Percentiles rank a stretch among this genome's conserved stretches.
Evolutionary conservation across 2,329 filamentous ascomycete species (phyloP).

Genomic region (Apiospora kogelbergensis): DNA sequence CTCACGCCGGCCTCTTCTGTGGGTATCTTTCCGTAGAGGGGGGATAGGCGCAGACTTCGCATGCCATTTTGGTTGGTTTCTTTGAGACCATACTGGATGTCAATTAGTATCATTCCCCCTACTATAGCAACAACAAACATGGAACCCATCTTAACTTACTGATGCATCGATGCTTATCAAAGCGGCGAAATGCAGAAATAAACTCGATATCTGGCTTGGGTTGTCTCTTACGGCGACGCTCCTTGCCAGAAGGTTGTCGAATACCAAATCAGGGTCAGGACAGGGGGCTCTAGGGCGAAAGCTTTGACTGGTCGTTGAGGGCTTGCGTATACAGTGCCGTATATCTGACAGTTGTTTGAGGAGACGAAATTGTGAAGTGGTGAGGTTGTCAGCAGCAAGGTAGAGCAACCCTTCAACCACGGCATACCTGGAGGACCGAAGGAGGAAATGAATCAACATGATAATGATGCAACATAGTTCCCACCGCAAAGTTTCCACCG

Average conservation of each 20-base stretch:
- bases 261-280: background rate
- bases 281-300: too few relatives aligned
- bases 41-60: slow-evolving; percentile 55
- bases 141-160: background rate
- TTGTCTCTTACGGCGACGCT: background rate
- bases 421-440: too few relatives aligned
- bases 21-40: slow-evolving; percentile 58
- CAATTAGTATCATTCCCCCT: background rate
- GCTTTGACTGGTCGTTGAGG: background rate
- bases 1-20: background rate
- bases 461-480: background rate
- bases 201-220: background rate
- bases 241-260: background rate
- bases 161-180: background rate
- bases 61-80: background rate
- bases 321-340: background rate
- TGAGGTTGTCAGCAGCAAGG: background rate
- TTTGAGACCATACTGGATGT: background rate
- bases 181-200: background rate
- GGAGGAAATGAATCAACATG: background rate
- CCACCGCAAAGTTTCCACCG: background rate
- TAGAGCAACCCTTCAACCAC: fast-evolving
- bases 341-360: background rate
- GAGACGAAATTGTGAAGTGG: fast-evolving
- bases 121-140: too few relatives aligned